Evolutionary conservation across 2,329 filamentous ascomycete species (phyloP), one percentile per base, ranked within the genome.

Genomic region (Epicoccum nigrum): DNA sequence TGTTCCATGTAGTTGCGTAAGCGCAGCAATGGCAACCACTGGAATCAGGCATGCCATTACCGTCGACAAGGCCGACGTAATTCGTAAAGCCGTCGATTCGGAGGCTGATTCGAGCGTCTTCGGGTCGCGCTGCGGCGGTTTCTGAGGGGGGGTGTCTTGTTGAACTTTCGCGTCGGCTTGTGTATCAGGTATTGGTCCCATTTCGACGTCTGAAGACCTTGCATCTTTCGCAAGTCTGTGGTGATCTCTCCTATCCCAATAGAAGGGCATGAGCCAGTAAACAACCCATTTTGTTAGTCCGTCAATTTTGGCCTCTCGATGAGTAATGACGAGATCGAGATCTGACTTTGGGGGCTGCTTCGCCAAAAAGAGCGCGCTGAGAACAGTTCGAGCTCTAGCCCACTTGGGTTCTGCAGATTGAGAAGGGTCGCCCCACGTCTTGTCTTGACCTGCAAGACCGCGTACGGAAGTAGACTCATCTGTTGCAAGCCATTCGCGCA

Each of bases 201-300:
- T 23, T 8, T 23, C 21, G 8, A 23, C 8, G 21, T 4, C 5
- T 23, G 21, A 4, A 23, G 21, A 23, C 21, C 5, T 5, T 8
- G 21, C 4, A 8, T 23, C 21, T 8, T 23, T 23, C 8, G 21
- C 8, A 8, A 8, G 8, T 4, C 21, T 23, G 21, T 23, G 8
- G 21, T 8, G 4, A 23, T 23, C 21, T 8, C 21, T 23, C 21
- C 4, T 23, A 23, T 8, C 4, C 40, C 27, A 50, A 6, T 21
- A 50, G 5, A 33, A 17, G n/a, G 46, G 46, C 1, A 15, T 15
- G 0, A 44, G 21, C 2, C 21, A 20, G 21, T 44, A 50, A 4
- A 40, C 46, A 2, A 32, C 16, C 46, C 46, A 50, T 20, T 34
- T 44, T 4, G 19, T 44, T 8, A 50, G 9, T 3, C 40, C 46